phyloP scores from a whole-genome alignment of 1,139 yeast genomes.

The Candida smagusa region DNA sequence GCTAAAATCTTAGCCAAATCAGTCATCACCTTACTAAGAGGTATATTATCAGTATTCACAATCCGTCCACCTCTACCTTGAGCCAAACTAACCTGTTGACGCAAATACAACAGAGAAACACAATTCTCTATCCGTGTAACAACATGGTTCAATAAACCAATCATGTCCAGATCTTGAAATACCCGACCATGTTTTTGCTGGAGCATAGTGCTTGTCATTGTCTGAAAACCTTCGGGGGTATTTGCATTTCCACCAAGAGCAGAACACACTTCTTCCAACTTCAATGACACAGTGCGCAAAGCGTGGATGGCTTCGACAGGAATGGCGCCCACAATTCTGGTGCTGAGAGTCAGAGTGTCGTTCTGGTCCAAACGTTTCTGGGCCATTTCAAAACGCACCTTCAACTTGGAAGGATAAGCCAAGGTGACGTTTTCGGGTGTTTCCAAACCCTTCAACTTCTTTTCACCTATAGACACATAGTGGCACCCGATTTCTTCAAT shows the following conservation, averaged over 20 bases:
- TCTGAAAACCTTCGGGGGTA: constrained; percentile 26
- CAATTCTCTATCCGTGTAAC: constrained; percentile 64
- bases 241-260: constrained; percentile 22
- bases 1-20: constrained; percentile 18
- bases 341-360: constrained; percentile 14
- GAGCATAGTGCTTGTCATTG: constrained; percentile 24
- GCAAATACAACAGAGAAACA: constrained; percentile 32
- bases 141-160: constrained; percentile 57
- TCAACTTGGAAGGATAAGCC: constrained; percentile 66
- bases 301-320: constrained; percentile 46
- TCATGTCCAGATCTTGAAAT: constrained; percentile 34
- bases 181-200: constrained; percentile 20
- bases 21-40: constrained; percentile 24
- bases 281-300: constrained; percentile 45
- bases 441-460: constrained; percentile 89
- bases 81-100: constrained; percentile 29
- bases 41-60: constrained; percentile 19
- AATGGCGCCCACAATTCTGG: constrained; percentile 36
- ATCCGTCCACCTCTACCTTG: constrained; percentile 25
- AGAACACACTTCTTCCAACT: constrained; percentile 50
- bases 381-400: constrained; percentile 52
- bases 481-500: constrained; percentile 69
- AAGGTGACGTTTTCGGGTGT: constrained; percentile 85
- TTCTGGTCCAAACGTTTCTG: constrained; percentile 25
- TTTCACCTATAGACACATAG: constrained; percentile 76